phyloP scores from a whole-genome alignment of 345 rosid species.

The Toxicodendron radicans region DNA sequence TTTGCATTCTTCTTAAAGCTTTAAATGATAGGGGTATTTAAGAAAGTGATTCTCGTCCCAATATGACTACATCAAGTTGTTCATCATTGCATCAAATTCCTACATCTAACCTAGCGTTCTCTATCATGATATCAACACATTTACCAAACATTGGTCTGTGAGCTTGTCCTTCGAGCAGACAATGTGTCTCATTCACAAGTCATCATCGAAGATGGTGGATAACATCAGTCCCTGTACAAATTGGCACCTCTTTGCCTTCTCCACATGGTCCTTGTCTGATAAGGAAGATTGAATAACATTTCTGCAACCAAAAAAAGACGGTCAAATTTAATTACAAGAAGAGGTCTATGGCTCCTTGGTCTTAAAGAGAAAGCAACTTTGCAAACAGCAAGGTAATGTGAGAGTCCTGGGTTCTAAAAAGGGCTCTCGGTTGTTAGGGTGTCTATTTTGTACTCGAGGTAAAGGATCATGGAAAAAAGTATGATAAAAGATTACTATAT shows the following conservation, averaged over 20 bases:
- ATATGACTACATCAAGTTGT: neutral
- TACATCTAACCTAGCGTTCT: conserved; percentile 17
- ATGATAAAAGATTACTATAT: no score
- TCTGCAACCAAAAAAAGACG: conserved; percentile 28
- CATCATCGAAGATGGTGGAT: conserved; percentile 53
- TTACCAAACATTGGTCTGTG: neutral
- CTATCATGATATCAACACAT: neutral
- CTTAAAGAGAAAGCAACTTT: neutral
- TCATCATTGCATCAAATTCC: conserved; percentile 7
- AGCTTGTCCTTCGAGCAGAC: neutral
- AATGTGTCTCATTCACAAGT: conserved; percentile 35
- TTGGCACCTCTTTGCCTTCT: conserved; percentile 60
- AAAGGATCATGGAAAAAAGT: neutral
- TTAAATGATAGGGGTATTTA: neutral
- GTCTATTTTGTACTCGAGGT: neutral
- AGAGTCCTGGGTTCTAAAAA: neutral
- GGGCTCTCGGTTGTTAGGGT: neutral
- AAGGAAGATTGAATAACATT: conserved; percentile 32
- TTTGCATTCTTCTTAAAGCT: neutral
- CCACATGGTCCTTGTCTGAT: conserved; percentile 48
- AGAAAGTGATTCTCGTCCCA: neutral
- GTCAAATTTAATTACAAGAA: neutral
- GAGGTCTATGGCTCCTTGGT: neutral
- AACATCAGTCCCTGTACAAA: conserved; percentile 65
- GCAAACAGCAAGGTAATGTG: neutral